Evolutionary conservation across 495 filamentous ascomycete genomes (phyloP).

Genomic region (Penicillium argentinense): DNA sequence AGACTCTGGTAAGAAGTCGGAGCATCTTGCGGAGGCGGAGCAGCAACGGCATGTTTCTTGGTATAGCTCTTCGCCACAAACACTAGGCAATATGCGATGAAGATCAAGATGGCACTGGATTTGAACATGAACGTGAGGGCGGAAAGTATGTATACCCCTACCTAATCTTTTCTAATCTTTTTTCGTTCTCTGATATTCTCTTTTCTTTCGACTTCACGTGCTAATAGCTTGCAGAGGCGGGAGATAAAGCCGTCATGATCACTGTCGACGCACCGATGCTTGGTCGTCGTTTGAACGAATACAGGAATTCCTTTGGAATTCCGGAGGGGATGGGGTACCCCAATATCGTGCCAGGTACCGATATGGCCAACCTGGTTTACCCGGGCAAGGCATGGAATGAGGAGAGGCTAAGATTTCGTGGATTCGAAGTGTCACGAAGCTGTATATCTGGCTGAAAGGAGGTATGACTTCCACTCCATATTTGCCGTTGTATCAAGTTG

Average conservation of each 20-base stretch:
- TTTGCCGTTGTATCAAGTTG: not conserved
- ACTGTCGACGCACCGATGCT: slow-evolving; percentile 92
- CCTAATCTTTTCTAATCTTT: no score
- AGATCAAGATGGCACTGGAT: not conserved
- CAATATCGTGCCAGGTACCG: slow-evolving; percentile 20
- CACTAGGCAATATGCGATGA: not conserved
- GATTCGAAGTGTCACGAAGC: slow-evolving; percentile 79
- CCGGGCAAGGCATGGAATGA: no score
- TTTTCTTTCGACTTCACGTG: no score
- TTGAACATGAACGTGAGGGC: no score
- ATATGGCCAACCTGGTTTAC: not conserved
- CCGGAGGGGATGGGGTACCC: slow-evolving; percentile 34
- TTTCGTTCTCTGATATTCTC: no score
- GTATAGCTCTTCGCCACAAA: not conserved
- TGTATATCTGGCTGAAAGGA: slow-evolving; percentile 93
- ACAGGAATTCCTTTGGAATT: slow-evolving; percentile 42
- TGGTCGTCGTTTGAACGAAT: slow-evolving; percentile 53
- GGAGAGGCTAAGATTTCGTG: slow-evolving; percentile 78
- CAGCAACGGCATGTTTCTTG: not conserved
- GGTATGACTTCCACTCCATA: slow-evolving; percentile 24
- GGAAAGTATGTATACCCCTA: no score
- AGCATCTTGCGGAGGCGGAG: not conserved
- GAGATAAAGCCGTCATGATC: slow-evolving; percentile 90
- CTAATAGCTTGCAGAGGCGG: slow-evolving; percentile 62
- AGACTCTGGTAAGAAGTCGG: not conserved